A percentile compares a stretch with the other conserved stretches of the same genome.
Conservation (phyloP, 2,329 filamentous ascomycete genomes). For the Basipetospora sp. region DNA sequence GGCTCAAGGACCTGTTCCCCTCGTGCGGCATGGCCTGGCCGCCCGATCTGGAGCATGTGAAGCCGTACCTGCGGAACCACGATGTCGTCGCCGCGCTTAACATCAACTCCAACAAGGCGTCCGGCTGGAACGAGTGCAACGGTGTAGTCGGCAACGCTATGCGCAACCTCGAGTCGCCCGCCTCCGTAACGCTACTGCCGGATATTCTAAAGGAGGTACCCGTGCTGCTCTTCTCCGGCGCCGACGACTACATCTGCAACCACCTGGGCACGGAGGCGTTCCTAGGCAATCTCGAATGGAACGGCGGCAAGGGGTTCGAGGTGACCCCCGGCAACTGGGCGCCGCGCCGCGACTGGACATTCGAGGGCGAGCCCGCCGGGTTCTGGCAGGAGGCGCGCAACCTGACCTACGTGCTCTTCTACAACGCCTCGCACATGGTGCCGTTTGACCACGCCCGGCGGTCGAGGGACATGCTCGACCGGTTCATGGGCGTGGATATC, state of each 20-base stretch:
- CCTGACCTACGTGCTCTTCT: constrained; percentile 86
- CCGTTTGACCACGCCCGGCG: constrained; percentile 83
- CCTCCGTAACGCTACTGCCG: constrained; percentile 62
- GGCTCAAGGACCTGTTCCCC: constrained; percentile 63
- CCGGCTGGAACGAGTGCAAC: constrained; percentile 85
- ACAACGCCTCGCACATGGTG: constrained; percentile 96
- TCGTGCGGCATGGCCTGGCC: constrained; percentile 98
- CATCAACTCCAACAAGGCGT: constrained; percentile 64
- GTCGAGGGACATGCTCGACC: constrained; percentile 88
- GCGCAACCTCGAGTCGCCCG: constrained; percentile 51
- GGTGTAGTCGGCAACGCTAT: constrained; percentile 64
- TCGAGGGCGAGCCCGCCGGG: constrained; percentile 74
- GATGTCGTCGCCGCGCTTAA: constrained; percentile 73
- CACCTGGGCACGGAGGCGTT: constrained; percentile 84
- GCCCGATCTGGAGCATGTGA: constrained; percentile 62
- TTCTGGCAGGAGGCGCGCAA: constrained; percentile 93
- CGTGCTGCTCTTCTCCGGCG: constrained; percentile 79
- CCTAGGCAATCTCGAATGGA: constrained; percentile 84
- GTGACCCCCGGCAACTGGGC: constrained; percentile 74
- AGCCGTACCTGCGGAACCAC: constrained; percentile 67
- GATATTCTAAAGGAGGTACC: constrained; percentile 62
- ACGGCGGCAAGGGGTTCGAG: constrained; percentile 82
- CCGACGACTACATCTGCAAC: constrained; percentile 92
- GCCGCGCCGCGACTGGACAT: constrained; percentile 84
- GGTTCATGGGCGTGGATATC: constrained; percentile 89